These are phyloP conservation scores for Massariosphaeria phaeospora DNA, from an alignment of 495 filamentous ascomycete genomes.

Conservation along the genomic window DNA sequence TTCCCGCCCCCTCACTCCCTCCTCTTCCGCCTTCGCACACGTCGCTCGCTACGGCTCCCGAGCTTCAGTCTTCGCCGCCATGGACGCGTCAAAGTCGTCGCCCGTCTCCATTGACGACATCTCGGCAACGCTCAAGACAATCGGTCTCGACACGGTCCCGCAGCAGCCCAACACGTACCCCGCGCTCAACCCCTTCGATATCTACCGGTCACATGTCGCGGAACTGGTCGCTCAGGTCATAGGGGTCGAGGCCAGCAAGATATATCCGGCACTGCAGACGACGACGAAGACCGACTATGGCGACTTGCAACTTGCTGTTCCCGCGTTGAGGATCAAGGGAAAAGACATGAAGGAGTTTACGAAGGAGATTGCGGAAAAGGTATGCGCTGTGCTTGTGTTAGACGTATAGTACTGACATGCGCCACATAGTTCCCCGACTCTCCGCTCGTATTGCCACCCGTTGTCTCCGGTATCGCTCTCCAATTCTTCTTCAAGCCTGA, in stretches of 20 bases:
- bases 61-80: background rate
- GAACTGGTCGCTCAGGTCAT: constrained; percentile 66
- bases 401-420: constrained; percentile 41
- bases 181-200: constrained; percentile 74
- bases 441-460: constrained; percentile 66
- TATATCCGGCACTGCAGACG: constrained; percentile 76
- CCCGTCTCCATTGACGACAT: constrained; percentile 24
- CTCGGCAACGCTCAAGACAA: constrained; percentile 12
- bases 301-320: constrained; percentile 74
- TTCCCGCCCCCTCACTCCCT: no score
- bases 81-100: constrained; percentile 5
- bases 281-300: constrained; percentile 83
- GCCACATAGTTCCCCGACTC: constrained; percentile 56
- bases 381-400: constrained; percentile 59
- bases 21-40: constrained; percentile 13
- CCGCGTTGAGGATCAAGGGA: constrained; percentile 61
- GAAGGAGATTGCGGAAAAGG: constrained; percentile 18
- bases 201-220: constrained; percentile 81
- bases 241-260: constrained; percentile 63
- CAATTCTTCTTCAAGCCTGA: constrained; percentile 68
- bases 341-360: constrained; percentile 39
- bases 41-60: no score
- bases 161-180: constrained; percentile 46
- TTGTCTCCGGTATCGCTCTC: constrained; percentile 59
- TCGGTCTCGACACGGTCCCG: constrained; percentile 25